A percentile compares a stretch with the other conserved stretches of the same genome.
Conservation (phyloP, 257 asterid species). For the Jaltomata sinuosa region DNA sequence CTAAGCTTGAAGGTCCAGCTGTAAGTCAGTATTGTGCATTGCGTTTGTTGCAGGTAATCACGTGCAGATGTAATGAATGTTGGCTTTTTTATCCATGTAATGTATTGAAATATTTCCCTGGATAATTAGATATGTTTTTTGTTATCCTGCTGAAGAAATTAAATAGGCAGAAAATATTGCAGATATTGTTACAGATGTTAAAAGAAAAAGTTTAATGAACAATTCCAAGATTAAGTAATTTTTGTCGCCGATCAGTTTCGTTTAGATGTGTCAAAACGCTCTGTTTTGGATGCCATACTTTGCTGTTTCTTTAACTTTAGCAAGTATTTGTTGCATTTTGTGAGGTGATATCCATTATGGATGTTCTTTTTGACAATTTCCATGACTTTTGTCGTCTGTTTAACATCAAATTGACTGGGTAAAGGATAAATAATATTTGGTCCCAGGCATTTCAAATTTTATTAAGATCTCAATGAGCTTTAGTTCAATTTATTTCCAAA, state of each 20-base stretch:
- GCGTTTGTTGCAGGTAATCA: conserved; percentile 84
- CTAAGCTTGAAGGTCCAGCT: conserved; percentile 97
- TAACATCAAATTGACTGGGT: neutral
- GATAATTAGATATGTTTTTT: neutral
- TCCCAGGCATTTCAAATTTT: neutral
- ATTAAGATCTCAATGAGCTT: neutral
- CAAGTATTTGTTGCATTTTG: neutral
- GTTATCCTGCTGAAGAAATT: neutral
- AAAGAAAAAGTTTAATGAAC: neutral
- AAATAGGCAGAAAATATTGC: neutral
- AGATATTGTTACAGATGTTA: neutral
- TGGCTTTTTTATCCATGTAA: neutral
- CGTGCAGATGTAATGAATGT: neutral
- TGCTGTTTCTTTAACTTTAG: neutral
- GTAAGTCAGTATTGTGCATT: conserved; percentile 95
- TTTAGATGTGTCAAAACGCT: neutral
- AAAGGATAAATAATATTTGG: neutral
- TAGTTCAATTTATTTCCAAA: neutral
- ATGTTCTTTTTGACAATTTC: neutral
- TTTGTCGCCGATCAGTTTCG: neutral
- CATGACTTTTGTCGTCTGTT: neutral
- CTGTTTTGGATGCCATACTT: neutral
- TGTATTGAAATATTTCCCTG: neutral
- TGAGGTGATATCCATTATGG: neutral
- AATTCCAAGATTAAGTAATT: neutral